These are phyloP conservation scores for Schoenoplectus triqueter DNA, from an alignment of 202 grass and related monocot species.

Conservation along the genomic window DNA sequence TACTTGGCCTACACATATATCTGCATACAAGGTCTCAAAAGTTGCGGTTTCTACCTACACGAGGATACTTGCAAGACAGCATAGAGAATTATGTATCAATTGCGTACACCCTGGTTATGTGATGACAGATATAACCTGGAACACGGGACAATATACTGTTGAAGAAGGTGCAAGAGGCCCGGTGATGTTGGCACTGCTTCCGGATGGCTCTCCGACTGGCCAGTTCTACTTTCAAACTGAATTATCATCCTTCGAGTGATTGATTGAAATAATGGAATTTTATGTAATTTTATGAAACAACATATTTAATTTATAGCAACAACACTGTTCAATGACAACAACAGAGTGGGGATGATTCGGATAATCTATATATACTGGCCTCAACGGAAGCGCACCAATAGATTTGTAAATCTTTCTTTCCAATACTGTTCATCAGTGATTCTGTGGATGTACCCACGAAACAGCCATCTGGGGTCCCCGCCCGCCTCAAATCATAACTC, in stretches of 20 bases:
- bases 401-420: too few relatives aligned
- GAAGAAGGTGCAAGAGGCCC: conserved; percentile 53
- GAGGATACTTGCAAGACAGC: conserved; percentile 49
- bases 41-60: conserved; percentile 50
- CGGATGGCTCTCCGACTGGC: conserved; percentile 49
- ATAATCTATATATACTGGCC: too few relatives aligned
- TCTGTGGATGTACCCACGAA: too few relatives aligned
- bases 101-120: conserved; percentile 62
- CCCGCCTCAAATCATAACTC: too few relatives aligned
- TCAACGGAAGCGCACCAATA: too few relatives aligned
- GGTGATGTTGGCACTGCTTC: conserved; percentile 44
- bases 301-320: too few relatives aligned
- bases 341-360: too few relatives aligned
- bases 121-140: conserved; percentile 47
- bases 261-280: neutral
- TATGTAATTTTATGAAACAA: conserved; percentile 12
- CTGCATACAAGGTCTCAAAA: conserved; percentile 61
- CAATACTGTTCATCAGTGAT: too few relatives aligned
- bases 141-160: conserved; percentile 42
- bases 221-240: conserved; percentile 43
- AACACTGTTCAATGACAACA: too few relatives aligned
- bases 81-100: conserved; percentile 48
- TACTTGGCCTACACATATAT: conserved; percentile 29
- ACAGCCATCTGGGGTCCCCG: too few relatives aligned
- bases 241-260: conserved; percentile 55